Evolutionary conservation across 176 grass and related monocot species (phyloP).

Genomic region (Zea mays): DNA sequence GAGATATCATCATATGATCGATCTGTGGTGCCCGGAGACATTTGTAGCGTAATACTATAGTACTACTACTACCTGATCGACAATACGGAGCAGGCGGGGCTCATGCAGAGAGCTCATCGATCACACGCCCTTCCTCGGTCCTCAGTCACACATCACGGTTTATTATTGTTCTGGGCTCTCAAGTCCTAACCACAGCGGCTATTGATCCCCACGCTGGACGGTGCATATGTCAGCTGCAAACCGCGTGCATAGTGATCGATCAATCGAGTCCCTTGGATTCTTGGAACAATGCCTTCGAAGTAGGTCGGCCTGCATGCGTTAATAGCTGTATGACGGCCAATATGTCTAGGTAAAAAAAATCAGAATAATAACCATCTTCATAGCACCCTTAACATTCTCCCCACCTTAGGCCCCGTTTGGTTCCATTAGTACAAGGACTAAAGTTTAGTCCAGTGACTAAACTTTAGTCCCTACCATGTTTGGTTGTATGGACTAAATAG

Average conservation of each 20-base stretch:
- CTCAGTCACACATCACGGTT: conserved; percentile 6
- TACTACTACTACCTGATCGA: not conserved
- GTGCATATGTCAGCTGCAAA: not conserved
- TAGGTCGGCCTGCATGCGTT: too few species aligned
- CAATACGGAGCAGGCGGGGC: not conserved
- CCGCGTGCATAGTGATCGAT: conserved; percentile 8
- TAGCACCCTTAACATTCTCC: too few species aligned
- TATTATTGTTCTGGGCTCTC: conserved; percentile 13
- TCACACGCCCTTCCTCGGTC: not conserved
- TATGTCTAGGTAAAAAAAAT: too few species aligned
- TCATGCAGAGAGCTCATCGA: not conserved
- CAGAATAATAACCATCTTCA: too few species aligned
- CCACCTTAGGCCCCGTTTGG: too few species aligned
- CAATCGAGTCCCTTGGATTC: conserved; percentile 19
- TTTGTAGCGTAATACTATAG: not conserved
- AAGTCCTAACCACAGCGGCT: conserved; percentile 1
- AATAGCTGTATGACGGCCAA: too few species aligned
- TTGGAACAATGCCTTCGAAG: not conserved
- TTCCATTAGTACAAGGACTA: too few species aligned
- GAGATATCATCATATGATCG: not conserved
- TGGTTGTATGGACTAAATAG: too few species aligned
- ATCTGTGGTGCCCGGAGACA: not conserved
- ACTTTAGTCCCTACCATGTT: too few species aligned
- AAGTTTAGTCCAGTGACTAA: too few species aligned
- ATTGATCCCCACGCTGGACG: conserved; percentile 23